phyloP scores from a whole-genome alignment of 2,329 filamentous ascomycete species.

The Coniochaeta sp. region DNA sequence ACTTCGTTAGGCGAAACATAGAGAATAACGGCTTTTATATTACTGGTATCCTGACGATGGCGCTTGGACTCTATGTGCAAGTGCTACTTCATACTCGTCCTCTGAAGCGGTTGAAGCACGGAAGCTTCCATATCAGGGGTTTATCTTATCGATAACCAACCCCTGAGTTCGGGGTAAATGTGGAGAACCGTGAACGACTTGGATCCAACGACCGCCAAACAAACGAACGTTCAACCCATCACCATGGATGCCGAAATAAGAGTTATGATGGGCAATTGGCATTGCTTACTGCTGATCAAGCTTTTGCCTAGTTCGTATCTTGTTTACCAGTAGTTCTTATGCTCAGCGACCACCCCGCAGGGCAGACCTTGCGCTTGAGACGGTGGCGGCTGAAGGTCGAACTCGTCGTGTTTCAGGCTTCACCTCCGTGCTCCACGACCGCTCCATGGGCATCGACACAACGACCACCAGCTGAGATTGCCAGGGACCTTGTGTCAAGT shows the following conservation, averaged over 20 bases:
- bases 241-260: too few relatives aligned
- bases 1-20: too few relatives aligned
- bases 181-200: background rate
- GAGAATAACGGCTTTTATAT: too few relatives aligned
- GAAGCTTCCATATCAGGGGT: background rate
- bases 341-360: background rate
- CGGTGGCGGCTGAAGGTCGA: constrained; percentile 4
- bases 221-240: background rate
- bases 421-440: constrained; percentile 1
- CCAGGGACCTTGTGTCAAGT: background rate
- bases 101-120: too few relatives aligned
- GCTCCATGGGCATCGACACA: background rate
- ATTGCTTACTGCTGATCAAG: too few relatives aligned
- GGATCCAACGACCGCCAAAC: background rate
- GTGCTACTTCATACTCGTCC: too few relatives aligned
- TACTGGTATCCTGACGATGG: too few relatives aligned
- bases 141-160: background rate
- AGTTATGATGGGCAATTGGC: too few relatives aligned
- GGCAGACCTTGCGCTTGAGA: constrained; percentile 1
- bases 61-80: too few relatives aligned
- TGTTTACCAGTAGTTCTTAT: too few relatives aligned
- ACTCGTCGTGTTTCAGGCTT: constrained; percentile 4
- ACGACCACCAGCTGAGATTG: background rate
- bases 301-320: too few relatives aligned
- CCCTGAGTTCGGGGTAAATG: background rate